A percentile compares a stretch with the other conserved stretches of the same genome.
phyloP scores from a whole-genome alignment of 108 stramenopile species.

The Conticribra guillardii region DNA sequence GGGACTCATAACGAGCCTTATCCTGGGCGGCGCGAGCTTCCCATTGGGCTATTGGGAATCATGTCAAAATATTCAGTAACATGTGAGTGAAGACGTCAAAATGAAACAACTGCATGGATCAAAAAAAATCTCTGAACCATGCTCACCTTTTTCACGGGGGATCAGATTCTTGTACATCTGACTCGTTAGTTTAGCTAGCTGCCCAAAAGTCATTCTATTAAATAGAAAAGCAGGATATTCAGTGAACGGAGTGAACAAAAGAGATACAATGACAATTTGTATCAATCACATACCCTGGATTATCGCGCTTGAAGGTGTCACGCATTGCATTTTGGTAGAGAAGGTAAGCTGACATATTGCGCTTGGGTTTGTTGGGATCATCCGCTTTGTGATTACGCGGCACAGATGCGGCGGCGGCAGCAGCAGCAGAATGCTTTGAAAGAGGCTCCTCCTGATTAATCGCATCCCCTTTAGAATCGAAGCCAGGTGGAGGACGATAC shows the following conservation, averaged over 20 bases:
- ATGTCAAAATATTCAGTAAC: background rate
- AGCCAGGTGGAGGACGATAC: conserved; percentile 66
- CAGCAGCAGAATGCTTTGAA: background rate
- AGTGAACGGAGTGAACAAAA: background rate
- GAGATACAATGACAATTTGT: background rate
- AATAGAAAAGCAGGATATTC: background rate
- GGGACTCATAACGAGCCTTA: background rate
- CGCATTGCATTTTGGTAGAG: conserved; percentile 79
- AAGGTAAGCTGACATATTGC: conserved; percentile 76
- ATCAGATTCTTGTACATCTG: conserved; percentile 78
- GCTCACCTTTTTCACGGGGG: conserved; percentile 52
- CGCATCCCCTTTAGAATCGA: conserved; percentile 71
- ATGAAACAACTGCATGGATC: background rate
- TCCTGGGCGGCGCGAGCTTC: background rate
- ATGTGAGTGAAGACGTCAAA: background rate
- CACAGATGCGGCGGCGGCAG: conserved; percentile 42
- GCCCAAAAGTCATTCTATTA: conserved; percentile 71
- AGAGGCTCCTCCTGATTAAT: conserved; percentile 45
- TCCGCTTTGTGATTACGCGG: too few species aligned
- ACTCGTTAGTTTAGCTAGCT: conserved; percentile 61
- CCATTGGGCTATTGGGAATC: background rate
- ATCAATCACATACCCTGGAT: conserved; percentile 2
- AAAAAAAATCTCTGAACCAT: background rate
- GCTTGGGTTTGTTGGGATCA: conserved; percentile 77
- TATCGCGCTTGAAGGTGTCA: conserved; percentile 56